These are phyloP conservation scores for Solanum paucissectum DNA, from an alignment of 257 asterid genomes.

Conservation along the genomic window DNA sequence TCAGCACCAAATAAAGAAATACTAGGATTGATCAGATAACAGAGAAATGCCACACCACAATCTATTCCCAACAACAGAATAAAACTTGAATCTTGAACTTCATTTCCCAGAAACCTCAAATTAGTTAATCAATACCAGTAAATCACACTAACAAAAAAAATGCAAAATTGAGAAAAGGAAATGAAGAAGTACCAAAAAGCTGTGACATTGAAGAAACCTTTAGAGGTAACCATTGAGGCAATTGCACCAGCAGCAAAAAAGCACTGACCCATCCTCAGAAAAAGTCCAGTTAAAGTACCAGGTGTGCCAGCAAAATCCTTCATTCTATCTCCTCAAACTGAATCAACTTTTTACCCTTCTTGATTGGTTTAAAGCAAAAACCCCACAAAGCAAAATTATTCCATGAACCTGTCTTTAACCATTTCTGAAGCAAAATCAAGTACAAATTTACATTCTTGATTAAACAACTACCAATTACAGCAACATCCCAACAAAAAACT, in stretches of 20 bases:
- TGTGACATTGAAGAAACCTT: constrained; percentile 32
- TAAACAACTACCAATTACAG: neutral
- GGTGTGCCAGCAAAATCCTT: constrained; percentile 47
- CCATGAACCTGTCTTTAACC: neutral
- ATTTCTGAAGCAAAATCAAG: neutral
- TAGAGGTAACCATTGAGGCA: constrained; percentile 35
- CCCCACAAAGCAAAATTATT: neutral
- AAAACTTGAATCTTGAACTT: neutral
- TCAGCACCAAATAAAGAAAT: neutral
- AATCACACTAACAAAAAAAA: neutral
- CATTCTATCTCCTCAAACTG: constrained; percentile 13
- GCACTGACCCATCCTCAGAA: constrained; percentile 35
- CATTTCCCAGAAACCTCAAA: neutral
- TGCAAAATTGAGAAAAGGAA: neutral
- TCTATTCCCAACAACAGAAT: neutral
- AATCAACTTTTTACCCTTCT: neutral
- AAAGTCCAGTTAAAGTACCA: constrained; percentile 35
- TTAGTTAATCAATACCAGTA: neutral
- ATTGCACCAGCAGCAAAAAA: constrained; percentile 39
- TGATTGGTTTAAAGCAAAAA: neutral
- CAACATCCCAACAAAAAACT: neutral
- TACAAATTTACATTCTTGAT: neutral
- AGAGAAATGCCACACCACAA: neutral
- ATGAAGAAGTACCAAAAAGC: constrained; percentile 39
- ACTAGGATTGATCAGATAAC: neutral